A percentile compares a stretch with the other conserved stretches of the same genome.
phyloP scores from a whole-genome alignment of 1,284 basidiomycete genomes.

The Ganoderma meredithae region DNA sequence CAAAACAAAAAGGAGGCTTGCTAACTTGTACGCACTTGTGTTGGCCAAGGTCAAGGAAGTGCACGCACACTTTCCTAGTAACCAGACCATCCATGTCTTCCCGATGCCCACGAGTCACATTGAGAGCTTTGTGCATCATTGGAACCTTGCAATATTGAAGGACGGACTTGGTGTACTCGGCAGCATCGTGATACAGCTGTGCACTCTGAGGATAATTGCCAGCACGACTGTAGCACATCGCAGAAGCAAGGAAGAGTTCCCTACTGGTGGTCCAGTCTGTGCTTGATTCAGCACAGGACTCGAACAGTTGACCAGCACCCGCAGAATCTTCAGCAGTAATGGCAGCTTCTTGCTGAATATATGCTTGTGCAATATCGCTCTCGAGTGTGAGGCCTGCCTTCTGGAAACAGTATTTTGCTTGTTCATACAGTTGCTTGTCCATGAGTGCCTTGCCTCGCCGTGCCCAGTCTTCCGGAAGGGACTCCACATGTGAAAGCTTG shows the following conservation, averaged over 20 bases:
- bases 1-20: not conserved
- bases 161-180: constrained; percentile 46
- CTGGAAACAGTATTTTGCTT: constrained; percentile 68
- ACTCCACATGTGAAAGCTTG: constrained; percentile 27
- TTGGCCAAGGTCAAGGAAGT: not conserved
- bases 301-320: constrained; percentile 41
- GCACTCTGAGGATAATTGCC: constrained; percentile 52
- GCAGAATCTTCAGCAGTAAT: constrained; percentile 57
- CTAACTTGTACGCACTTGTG: not conserved
- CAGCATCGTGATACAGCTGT: constrained; percentile 54
- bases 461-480: constrained; percentile 59
- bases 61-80: not conserved
- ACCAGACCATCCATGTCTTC: not conserved
- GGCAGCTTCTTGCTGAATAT: constrained; percentile 50
- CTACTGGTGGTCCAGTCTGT: not conserved
- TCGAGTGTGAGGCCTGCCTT: constrained; percentile 54
- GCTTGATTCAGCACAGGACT: not conserved
- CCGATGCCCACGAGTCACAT: not conserved
- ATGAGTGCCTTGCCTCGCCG: constrained; percentile 57
- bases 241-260: constrained; percentile 23
- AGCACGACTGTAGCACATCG: constrained; percentile 35
- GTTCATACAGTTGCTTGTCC: constrained; percentile 55
- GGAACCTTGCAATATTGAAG: constrained; percentile 36
- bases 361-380: constrained; percentile 53
- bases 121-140: not conserved